Base-by-base conservation (phyloP, 2,329 filamentous ascomycete genomes). In the Calonectria leucothoes region DNA sequence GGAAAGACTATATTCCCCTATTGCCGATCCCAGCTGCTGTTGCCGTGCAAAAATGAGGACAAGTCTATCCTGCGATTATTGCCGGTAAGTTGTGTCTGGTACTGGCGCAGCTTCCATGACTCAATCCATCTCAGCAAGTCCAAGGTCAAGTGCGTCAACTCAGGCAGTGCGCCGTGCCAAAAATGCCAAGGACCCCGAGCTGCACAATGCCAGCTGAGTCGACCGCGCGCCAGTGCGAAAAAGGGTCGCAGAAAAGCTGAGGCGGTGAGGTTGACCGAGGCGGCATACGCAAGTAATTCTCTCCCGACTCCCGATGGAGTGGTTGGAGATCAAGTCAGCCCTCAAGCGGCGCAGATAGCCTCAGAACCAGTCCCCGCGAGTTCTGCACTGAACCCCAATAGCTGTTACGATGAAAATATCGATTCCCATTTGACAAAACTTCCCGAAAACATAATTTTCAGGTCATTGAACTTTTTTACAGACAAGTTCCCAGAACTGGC, bases 71-170 rank as follows among this genome's bases (percentile, higher is more conserved):
- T 69, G 66, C 45, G 66, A 69, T 42, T 69, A 49, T 25, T 69
- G 66, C 55, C 45, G 55, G 52, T 69, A n/a, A 20, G 52, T 35
- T 8, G 17, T 23, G 15, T 39, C 17, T n/a, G 14, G 10, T 39
- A 6, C 25, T 11, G 12, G 20, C 20, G 3, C 14, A 1, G 8
- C 27, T 14, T 37, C 35, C 7, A 8, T 33, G 39, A n/a, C 25
- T 42, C 35, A 31, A 15, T 57, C n/a, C 48, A 17, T n/a, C 2
- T 20, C 15, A 69, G 66, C 23, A 61, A 42, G 29, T 69, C 66
- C 39, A 69, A 69, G 45, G 48, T 69, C n/a, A 69, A 69, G 25
- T 69, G 66, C 12, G 66, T 69, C 31, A 51, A 69, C 48, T 52
- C 45, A 6, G 66, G 66, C 42, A 52, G 7, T 6, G 15, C 66